A percentile compares a stretch with the other conserved stretches of the same genome.
Conservation (phyloP, 2,329 filamentous ascomycete genomes). For the Ophioceras dolichostomum region DNA sequence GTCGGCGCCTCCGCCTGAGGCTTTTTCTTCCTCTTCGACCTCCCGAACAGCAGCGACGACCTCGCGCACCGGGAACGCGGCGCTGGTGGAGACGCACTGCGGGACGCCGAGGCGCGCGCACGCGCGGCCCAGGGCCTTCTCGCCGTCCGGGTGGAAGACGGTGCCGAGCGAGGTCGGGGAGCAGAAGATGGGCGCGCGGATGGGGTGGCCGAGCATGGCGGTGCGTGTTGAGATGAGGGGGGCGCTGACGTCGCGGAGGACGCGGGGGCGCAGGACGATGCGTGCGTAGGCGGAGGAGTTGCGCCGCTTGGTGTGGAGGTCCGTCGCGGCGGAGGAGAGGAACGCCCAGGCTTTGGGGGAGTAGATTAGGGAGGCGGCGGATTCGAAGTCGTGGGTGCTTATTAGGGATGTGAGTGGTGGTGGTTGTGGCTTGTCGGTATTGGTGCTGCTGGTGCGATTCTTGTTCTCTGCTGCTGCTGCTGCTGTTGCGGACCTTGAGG, state of each 20-base stretch:
- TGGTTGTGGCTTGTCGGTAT: background rate
- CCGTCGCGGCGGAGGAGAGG: constrained; percentile 54
- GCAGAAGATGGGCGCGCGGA: constrained; percentile 47
- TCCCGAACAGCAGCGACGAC: constrained; percentile 26
- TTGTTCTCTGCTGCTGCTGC: background rate
- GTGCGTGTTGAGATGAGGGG: constrained; percentile 38
- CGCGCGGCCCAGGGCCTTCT: constrained; percentile 42
- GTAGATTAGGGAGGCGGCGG: constrained; percentile 40
- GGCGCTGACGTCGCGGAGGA: constrained; percentile 40
- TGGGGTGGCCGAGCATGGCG: constrained; percentile 39
- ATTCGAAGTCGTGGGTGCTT: constrained; percentile 47
- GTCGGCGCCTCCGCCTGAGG: constrained; percentile 4
- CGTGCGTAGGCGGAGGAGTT: constrained; percentile 42
- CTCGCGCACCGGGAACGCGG: constrained; percentile 43
- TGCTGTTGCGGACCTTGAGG: constrained; percentile 1
- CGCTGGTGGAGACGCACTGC: constrained; percentile 49
- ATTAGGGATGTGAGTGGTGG: constrained; percentile 38
- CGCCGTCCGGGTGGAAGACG: constrained; percentile 52
- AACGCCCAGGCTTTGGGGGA: constrained; percentile 58
- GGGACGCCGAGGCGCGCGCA: constrained; percentile 38
- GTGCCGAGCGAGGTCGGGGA: constrained; percentile 53
- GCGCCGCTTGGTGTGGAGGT: constrained; percentile 39
- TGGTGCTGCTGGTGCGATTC: too few relatives aligned
- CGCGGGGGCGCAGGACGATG: constrained; percentile 47
- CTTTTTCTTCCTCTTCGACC: constrained; percentile 8